Conservation (phyloP, 2,329 filamentous ascomycete species). For the Emergomyces pasteurianus region DNA sequence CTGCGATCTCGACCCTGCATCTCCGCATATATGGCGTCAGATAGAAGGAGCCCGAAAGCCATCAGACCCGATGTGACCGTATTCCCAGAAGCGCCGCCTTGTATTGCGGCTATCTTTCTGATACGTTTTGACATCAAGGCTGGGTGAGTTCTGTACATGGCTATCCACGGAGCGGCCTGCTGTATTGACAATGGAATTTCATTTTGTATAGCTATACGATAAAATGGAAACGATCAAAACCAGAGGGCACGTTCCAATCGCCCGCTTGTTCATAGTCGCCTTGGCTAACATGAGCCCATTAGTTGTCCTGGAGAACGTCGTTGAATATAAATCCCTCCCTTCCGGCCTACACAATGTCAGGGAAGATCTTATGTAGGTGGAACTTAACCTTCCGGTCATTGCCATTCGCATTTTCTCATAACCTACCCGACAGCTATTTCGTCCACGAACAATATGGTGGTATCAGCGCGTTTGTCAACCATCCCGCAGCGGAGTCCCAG, state of each 20-base stretch:
- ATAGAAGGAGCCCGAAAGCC: slow-evolving; percentile 8
- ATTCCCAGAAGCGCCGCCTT: slow-evolving; percentile 28
- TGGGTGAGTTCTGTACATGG: slow-evolving; percentile 45
- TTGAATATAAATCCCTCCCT: slow-evolving; percentile 93
- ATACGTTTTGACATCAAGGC: slow-evolving; percentile 89
- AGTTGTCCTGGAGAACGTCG: slow-evolving; percentile 64
- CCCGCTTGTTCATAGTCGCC: background rate
- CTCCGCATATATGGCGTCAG: slow-evolving; percentile 10
- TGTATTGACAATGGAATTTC: background rate
- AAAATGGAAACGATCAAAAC: slow-evolving; percentile 66
- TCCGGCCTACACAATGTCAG: slow-evolving; percentile 83
- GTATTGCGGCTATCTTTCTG: slow-evolving; percentile 68
- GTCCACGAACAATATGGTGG: slow-evolving; percentile 75
- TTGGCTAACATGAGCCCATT: background rate
- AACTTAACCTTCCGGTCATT: background rate
- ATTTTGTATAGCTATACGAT: slow-evolving; percentile 55
- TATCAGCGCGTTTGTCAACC: slow-evolving; percentile 82
- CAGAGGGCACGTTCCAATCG: slow-evolving; percentile 44
- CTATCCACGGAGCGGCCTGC: background rate
- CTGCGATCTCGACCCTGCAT: background rate
- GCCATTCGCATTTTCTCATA: background rate
- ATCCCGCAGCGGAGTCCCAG: slow-evolving; percentile 62
- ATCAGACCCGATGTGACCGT: slow-evolving; percentile 25
- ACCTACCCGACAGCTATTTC: slow-evolving; percentile 57
- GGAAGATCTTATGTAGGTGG: slow-evolving; percentile 58